These are phyloP conservation scores for Quercus suber DNA, from an alignment of 306 rosid genomes.

Conservation along the genomic window DNA sequence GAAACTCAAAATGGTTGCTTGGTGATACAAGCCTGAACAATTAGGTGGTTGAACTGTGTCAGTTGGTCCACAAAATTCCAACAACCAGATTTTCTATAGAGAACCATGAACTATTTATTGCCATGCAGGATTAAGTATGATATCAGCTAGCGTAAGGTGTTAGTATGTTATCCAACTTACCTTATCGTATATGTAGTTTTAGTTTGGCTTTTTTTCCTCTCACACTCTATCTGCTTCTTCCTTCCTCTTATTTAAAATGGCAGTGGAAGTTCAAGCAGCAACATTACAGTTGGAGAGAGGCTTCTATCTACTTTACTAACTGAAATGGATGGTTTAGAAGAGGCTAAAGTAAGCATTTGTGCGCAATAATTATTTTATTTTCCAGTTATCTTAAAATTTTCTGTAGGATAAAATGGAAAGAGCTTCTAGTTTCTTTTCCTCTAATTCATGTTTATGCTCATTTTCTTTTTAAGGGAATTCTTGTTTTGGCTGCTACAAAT, in stretches of 20 bases:
- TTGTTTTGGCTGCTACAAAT: constrained; percentile 94
- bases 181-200: background rate
- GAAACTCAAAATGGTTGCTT: background rate
- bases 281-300: constrained; percentile 69
- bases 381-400: background rate
- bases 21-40: background rate
- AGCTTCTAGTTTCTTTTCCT: constrained; percentile 11
- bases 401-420: constrained; percentile 10
- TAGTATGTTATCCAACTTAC: no score
- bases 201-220: background rate
- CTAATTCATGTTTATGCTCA: background rate
- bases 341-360: constrained; percentile 62
- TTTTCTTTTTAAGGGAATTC: constrained; percentile 62
- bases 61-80: background rate
- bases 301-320: constrained; percentile 87
- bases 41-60: background rate
- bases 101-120: background rate
- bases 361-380: constrained; percentile 10
- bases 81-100: background rate
- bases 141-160: background rate
- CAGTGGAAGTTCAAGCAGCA: constrained; percentile 76
- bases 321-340: constrained; percentile 96
- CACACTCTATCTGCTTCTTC: no score
- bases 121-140: background rate
- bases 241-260: constrained; percentile 24